These are phyloP conservation scores for Candida smagusa DNA, from an alignment of 1,139 yeast species.

Conservation along the genomic window DNA sequence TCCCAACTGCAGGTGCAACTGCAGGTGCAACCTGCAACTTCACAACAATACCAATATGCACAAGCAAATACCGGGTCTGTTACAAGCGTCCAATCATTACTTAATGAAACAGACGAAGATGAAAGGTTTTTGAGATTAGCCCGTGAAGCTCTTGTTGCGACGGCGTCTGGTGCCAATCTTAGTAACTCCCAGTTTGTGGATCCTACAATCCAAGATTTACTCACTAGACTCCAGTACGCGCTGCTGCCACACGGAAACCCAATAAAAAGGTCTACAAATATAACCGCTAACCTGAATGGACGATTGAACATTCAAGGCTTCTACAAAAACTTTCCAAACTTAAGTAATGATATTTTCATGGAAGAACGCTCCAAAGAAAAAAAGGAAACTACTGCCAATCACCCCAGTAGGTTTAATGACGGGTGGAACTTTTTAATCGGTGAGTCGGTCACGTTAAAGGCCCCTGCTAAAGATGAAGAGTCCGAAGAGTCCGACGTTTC, in stretches of 20 bases:
- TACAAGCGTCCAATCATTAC: conserved; percentile 5
- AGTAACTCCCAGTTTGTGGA: conserved; percentile 34
- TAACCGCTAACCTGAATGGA: conserved; percentile 41
- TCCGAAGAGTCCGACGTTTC: conserved; percentile 11
- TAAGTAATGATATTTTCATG: conserved; percentile 40
- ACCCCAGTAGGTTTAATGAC: conserved; percentile 19
- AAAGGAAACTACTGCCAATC: conserved; percentile 6
- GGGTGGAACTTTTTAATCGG: conserved; percentile 40
- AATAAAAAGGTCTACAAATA: conserved; percentile 31
- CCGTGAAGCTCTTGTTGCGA: conserved; percentile 46
- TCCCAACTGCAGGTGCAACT: background rate
- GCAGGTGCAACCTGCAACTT: background rate
- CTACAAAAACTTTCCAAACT: conserved; percentile 42
- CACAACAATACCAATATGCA: background rate
- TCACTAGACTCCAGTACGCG: conserved; percentile 51
- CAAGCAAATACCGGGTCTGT: background rate
- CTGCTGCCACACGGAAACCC: conserved; percentile 53
- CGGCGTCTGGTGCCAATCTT: conserved; percentile 33
- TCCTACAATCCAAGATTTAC: conserved; percentile 52
- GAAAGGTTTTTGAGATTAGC: conserved; percentile 41
- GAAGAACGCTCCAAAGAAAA: background rate
- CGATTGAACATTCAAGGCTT: conserved; percentile 44
- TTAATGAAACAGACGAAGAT: conserved; percentile 32
- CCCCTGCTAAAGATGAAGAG: conserved; percentile 8
- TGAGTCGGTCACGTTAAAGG: conserved; percentile 18